Evolutionary conservation across 495 filamentous ascomycete species (phyloP).

Genomic region (Penicillium atrosanguineum): DNA sequence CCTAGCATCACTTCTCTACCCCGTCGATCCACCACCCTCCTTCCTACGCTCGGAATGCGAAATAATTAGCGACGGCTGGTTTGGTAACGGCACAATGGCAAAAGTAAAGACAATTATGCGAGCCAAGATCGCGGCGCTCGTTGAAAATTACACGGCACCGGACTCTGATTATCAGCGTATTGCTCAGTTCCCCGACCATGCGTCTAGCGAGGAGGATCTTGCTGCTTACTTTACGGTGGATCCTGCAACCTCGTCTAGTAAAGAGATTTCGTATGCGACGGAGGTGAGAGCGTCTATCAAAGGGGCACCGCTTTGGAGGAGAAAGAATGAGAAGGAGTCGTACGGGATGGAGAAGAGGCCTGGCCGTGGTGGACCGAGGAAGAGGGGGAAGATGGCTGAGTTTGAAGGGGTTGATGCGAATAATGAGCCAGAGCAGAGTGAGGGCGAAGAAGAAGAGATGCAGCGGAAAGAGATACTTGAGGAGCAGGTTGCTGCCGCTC

Average conservation of each 20-base stretch:
- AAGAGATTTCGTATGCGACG: slow-evolving; percentile 36
- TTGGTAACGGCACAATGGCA: slow-evolving; percentile 67
- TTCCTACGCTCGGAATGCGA: slow-evolving; percentile 52
- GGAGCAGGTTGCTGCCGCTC: slow-evolving; percentile 27
- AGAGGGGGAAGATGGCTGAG: slow-evolving; percentile 20
- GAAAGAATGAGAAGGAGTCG: slow-evolving; percentile 29
- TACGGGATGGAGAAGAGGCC: slow-evolving; percentile 22
- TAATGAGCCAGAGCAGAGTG: slow-evolving; percentile 20
- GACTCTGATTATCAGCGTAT: slow-evolving; percentile 52
- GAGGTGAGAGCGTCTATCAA: slow-evolving; percentile 41
- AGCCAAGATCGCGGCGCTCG: slow-evolving; percentile 61
- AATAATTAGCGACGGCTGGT: slow-evolving; percentile 73
- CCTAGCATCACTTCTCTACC: slow-evolving; percentile 25
- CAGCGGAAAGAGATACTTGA: slow-evolving; percentile 31
- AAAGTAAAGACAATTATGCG: slow-evolving; percentile 86
- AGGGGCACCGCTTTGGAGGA: slow-evolving; percentile 35
- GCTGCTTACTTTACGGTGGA: slow-evolving; percentile 30
- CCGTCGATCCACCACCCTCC: slow-evolving; percentile 10
- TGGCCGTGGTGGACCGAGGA: slow-evolving; percentile 13
- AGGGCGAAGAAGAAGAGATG: slow-evolving; percentile 38
- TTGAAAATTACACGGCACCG: slow-evolving; percentile 34
- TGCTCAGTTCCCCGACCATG: slow-evolving; percentile 43
- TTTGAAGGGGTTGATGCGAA: slow-evolving; percentile 10
- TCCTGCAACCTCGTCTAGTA: slow-evolving; percentile 17
- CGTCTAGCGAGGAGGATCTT: slow-evolving; percentile 26